phyloP scores from a whole-genome alignment of 2,329 filamentous ascomycete genomes.

The Mycogone perniciosa region DNA sequence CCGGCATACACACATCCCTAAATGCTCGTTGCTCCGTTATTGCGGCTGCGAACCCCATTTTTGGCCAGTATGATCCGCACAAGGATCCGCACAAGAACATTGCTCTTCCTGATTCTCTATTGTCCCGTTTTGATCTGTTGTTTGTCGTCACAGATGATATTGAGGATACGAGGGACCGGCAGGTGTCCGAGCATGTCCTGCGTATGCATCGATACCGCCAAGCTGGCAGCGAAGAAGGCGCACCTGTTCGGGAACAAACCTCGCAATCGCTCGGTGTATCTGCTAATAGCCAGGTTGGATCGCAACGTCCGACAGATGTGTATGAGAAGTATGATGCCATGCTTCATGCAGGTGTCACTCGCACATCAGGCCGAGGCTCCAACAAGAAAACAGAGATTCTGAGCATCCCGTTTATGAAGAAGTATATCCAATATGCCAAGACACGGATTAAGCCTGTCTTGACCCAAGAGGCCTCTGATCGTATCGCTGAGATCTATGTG shows the following conservation, averaged over 20 bases:
- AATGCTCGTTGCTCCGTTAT: conserved; percentile 96
- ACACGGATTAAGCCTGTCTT: conserved; percentile 81
- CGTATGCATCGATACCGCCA: conserved; percentile 96
- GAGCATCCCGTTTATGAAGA: conserved; percentile 97
- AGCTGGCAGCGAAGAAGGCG: conserved; percentile 87
- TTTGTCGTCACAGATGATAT: conserved; percentile 99
- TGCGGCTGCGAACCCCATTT: conserved; percentile 94
- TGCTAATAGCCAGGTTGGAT: conserved; percentile 66
- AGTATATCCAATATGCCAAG: conserved; percentile 98
- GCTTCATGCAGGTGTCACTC: conserved; percentile 84
- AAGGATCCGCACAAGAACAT: conserved; percentile 99
- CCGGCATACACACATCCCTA: conserved; percentile 93
- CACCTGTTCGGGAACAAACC: conserved; percentile 82
- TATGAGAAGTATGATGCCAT: conserved; percentile 96
- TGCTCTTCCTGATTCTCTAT: conserved; percentile 86
- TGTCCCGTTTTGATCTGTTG: conserved; percentile 96
- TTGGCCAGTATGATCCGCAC: conserved; percentile 96
- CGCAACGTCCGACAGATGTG: conserved; percentile 74
- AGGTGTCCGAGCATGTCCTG: conserved; percentile 91
- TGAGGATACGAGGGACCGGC: conserved; percentile 83
- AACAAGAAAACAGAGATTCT: conserved; percentile 79
- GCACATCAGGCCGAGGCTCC: conserved; percentile 66
- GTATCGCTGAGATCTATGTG: conserved; percentile 87
- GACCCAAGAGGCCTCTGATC: conserved; percentile 84
- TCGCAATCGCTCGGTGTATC: conserved; percentile 84